Conservation (phyloP, 2,329 filamentous ascomycete species). For the Fusarium sp. region DNA sequence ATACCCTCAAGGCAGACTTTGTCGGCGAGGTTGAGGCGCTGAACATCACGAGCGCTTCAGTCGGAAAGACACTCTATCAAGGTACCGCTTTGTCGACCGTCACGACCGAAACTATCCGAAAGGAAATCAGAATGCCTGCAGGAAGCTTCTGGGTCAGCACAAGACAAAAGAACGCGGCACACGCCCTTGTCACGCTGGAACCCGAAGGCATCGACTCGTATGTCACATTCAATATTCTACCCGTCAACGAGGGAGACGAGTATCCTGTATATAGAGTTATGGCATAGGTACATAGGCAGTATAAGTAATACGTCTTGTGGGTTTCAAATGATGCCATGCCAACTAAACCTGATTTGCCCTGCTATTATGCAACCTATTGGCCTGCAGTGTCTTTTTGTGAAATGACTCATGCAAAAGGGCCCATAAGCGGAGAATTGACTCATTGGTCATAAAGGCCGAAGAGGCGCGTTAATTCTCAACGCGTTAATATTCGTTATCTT, state of each 20-base stretch:
- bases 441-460: background rate
- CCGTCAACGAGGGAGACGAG: slow-evolving; percentile 39
- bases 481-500: background rate
- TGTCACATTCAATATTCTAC: slow-evolving; percentile 42
- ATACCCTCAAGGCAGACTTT: slow-evolving; percentile 36
- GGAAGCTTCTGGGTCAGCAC: slow-evolving; percentile 45
- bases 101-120: slow-evolving; percentile 24
- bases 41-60: slow-evolving; percentile 30
- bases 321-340: background rate
- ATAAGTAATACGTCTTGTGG: background rate
- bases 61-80: slow-evolving; percentile 37
- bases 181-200: slow-evolving; percentile 44
- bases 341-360: background rate
- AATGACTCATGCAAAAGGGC: background rate
- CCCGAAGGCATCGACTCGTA: slow-evolving; percentile 45
- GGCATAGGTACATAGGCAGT: slow-evolving; percentile 55
- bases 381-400: background rate
- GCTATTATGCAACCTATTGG: background rate
- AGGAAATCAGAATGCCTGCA: slow-evolving; percentile 38
- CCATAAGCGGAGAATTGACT: background rate
- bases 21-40: slow-evolving; percentile 39
- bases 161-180: slow-evolving; percentile 42
- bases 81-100: slow-evolving; percentile 40
- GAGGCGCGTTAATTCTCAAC: background rate
- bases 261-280: slow-evolving; percentile 46